Evolutionary conservation across 163 green algal species (phyloP), one percentile per base, ranked within the genome.

Genomic region (Chlamydomonas reinhardtii): DNA sequence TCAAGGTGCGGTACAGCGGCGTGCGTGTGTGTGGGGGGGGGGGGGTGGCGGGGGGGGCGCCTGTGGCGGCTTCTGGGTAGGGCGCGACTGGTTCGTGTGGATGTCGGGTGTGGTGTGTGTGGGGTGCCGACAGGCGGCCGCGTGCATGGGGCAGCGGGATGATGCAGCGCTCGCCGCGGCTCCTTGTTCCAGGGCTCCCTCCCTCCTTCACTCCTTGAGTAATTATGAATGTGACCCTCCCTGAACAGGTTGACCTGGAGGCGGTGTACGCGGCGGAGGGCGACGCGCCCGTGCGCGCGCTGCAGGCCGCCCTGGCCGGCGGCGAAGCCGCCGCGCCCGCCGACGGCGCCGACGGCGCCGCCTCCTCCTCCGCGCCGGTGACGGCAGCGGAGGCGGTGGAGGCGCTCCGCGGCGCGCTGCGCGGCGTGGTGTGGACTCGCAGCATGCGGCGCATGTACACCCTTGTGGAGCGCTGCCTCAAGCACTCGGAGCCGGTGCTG

Each of bases 401-500:
- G 35, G 89, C 91, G 8, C 89, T 94, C 32, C 56, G 76, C 32
- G 48, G 56, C 2, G 90, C 87, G 15, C 88, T 98, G 65, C 31
- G 74, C 17, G 94, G 95, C 52, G 93, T 99, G 48, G 97, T 99
- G 37, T 99, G 98, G 98, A 99, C 98, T 0, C 87, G 91, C 25
- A 96, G 93, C 92, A 97, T 99, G 96, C 92, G 91, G n/a, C 95
- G 98, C 22, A 96, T 99, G 93, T 98, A 97, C 90, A 94, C 93
- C 0, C 90, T 99, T 31, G 90, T 98, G 34, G 91, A 97, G 71
- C 89, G 92, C 34, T 94, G 91, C 85, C 89, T 94, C 35, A 76
- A 74, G 0, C 79, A 92, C 84, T 61, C 66, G 34, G 98, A 99
- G 93, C 96, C 97, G 16, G 96, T 95, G 54, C 91, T 99, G 77